Base-by-base conservation (phyloP, 768 basidiomycete species). In the Psilocybe cyanescens region DNA sequence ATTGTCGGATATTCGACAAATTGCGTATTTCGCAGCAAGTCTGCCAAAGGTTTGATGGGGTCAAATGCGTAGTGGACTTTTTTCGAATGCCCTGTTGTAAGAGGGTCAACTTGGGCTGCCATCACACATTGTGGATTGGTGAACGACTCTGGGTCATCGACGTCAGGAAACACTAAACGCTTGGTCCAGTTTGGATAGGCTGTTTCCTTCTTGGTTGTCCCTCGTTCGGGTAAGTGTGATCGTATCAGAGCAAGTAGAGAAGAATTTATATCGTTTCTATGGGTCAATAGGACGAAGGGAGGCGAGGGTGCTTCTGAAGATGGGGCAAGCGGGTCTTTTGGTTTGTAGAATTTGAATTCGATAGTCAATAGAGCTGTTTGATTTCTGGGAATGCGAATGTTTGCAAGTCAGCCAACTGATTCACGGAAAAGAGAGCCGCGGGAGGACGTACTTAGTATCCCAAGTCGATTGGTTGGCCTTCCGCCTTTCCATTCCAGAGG, bases 1-100 rank as follows among this genome's bases (percentile, higher is more conserved):
- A 97, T 85, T 1, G 87, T 88, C 6, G 95, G 95, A 68, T 85
- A 97, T 72, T 97, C 95, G 33, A 91, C 82, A 72, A 95, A 94
- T 30, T 84, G 78, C 46, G 85, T 90, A 53, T 85, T 75, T 37
- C 77, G 79, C 48, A 97, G 76, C 7, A 81, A 73, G 28, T 70
- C 67, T 8, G 71, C 67, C 29, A 96, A 77, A 24, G 80, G 72
- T 46, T 80, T 66, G 3, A 74, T 70, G 2, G 82, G 74, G 54
- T 91, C 85, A 11, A 95, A 74, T 35, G 81, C 81, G 69, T 89
- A 82, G 70, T 86, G 91, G 5, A 74, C 77, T 54, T 68, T 67
- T 67, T 70, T 77, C 51, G 64, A 69, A 33, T 56, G 66, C 31
- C 65, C 53, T 12, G 60, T 59, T 39, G 59, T 39, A 52, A 78